A percentile compares a stretch with the other conserved stretches of the same genome.
phyloP scores from a whole-genome alignment of 345 rosid genomes.

The Salix suchowensis region DNA sequence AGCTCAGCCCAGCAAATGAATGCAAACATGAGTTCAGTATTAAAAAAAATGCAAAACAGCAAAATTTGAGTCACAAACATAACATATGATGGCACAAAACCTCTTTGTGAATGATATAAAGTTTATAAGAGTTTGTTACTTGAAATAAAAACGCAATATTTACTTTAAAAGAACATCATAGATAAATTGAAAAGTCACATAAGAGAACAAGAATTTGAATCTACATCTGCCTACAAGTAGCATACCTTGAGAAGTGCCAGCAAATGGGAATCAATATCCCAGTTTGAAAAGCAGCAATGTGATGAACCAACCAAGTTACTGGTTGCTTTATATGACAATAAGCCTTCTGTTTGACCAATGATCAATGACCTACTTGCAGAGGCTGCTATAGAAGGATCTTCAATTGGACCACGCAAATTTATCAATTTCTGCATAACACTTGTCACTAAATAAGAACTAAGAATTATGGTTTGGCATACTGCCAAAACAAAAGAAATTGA shows the following conservation, averaged over 20 bases:
- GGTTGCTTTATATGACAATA: conserved; percentile 74
- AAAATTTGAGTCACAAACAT: too few species aligned
- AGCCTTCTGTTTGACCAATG: conserved; percentile 67
- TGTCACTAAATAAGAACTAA: conserved; percentile 28
- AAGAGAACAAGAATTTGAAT: background rate
- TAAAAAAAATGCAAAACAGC: too few species aligned
- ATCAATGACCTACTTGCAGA: conserved; percentile 58
- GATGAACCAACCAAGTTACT: conserved; percentile 69
- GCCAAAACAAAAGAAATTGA: conserved; percentile 17
- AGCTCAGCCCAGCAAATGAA: too few species aligned
- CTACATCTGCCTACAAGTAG: background rate
- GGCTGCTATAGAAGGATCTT: conserved; percentile 88
- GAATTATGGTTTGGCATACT: conserved; percentile 16
- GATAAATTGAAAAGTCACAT: background rate
- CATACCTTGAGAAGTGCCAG: conserved; percentile 73
- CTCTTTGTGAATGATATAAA: too few species aligned
- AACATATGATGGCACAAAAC: too few species aligned
- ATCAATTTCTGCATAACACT: conserved; percentile 69
- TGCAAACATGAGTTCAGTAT: too few species aligned
- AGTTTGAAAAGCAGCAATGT: conserved; percentile 54
- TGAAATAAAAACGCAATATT: too few species aligned
- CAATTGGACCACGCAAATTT: conserved; percentile 60
- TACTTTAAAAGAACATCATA: background rate
- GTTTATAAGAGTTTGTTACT: too few species aligned
- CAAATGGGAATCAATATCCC: conserved; percentile 68